Conservation (phyloP, 768 basidiomycete genomes). For the Boletus reticulatus region DNA sequence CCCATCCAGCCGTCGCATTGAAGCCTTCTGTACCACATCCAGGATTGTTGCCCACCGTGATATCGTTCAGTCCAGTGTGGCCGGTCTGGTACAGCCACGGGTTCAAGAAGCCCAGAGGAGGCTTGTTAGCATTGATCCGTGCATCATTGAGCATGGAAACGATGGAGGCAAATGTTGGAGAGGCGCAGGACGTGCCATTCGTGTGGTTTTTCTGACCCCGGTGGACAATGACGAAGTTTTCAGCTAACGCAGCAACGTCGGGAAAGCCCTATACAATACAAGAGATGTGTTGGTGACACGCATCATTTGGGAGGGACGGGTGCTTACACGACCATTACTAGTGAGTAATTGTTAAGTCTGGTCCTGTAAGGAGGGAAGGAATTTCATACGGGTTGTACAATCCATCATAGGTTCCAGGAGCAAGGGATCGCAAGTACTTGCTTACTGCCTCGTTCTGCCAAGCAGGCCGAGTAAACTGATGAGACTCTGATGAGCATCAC, state of each 20-base stretch:
- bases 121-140: constrained; percentile 40
- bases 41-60: constrained; percentile 53
- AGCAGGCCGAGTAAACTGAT: constrained; percentile 49
- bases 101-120: constrained; percentile 65
- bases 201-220: constrained; percentile 34
- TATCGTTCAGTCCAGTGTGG: constrained; percentile 47
- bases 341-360: neutral
- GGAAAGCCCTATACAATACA: constrained; percentile 45
- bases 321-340: constrained; percentile 54
- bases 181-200: constrained; percentile 59
- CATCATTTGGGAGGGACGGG: too few species aligned
- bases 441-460: constrained; percentile 51
- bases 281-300: neutral
- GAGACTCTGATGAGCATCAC: neutral
- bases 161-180: constrained; percentile 64
- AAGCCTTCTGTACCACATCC: constrained; percentile 67
- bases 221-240: constrained; percentile 47
- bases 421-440: constrained; percentile 44
- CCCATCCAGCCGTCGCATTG: constrained; percentile 58
- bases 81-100: constrained; percentile 51
- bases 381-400: constrained; percentile 55
- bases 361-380: neutral
- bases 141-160: constrained; percentile 67
- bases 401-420: constrained; percentile 50
- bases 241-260: constrained; percentile 63